Conservation (phyloP, 495 filamentous ascomycete genomes). For the Umbilicaria muhlenbergii region DNA sequence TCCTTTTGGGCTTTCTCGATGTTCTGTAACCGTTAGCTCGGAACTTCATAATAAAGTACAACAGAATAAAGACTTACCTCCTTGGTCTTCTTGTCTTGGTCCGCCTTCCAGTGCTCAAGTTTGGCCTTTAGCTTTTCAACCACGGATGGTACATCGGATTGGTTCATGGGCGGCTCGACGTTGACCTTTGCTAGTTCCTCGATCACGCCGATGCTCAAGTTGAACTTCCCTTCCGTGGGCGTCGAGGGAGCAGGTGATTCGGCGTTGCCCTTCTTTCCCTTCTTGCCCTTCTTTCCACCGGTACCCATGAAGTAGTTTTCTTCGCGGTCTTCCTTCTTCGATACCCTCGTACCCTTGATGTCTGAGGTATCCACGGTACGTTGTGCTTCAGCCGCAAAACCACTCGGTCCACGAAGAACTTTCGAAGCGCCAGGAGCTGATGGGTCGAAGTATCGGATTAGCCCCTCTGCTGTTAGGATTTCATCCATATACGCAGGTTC, state of each 20-base stretch:
- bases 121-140: constrained; percentile 85
- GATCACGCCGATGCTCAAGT: constrained; percentile 73
- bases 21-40: constrained; percentile 35
- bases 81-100: constrained; percentile 81
- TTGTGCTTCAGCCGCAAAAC: constrained; percentile 60
- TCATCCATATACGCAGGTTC: constrained; percentile 78
- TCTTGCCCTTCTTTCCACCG: constrained; percentile 81
- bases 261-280: constrained; percentile 58
- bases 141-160: constrained; percentile 58
- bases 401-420: constrained; percentile 33
- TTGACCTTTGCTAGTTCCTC: constrained; percentile 74
- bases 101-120: constrained; percentile 80
- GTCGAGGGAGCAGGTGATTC: constrained; percentile 27
- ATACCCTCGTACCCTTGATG: constrained; percentile 61
- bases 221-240: constrained; percentile 52
- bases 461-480: constrained; percentile 68
- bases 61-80: constrained; percentile 43
- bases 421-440: constrained; percentile 42
- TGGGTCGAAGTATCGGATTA: constrained; percentile 86
- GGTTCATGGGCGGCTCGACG: constrained; percentile 73
- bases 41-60: not conserved
- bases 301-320: constrained; percentile 75
- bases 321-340: constrained; percentile 70
- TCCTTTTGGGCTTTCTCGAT: constrained; percentile 55
- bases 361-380: constrained; percentile 66